A percentile compares a stretch with the other conserved stretches of the same genome.
phyloP scores from a whole-genome alignment of 768 basidiomycete species.

The Hydnomerulius pinastri region DNA sequence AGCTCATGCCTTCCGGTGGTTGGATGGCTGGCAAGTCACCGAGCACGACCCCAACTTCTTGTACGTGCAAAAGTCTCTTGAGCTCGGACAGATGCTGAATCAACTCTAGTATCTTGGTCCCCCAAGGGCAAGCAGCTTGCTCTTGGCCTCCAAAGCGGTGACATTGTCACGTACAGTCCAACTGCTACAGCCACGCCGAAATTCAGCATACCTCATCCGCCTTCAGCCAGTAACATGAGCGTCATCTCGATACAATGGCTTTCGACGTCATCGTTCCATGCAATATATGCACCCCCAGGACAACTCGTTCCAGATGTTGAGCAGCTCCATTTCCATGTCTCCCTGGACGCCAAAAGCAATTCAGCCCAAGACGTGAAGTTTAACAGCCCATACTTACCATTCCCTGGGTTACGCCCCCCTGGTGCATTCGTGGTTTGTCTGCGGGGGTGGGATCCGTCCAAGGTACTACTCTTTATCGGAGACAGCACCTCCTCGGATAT shows the following conservation, averaged over 20 bases:
- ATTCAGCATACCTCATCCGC: constrained; percentile 57
- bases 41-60: constrained; percentile 55
- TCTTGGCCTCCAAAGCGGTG: constrained; percentile 68
- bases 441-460: constrained; percentile 46
- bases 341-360: constrained; percentile 44
- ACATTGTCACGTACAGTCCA: constrained; percentile 67
- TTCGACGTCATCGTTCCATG: constrained; percentile 65
- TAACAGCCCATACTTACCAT: constrained; percentile 43
- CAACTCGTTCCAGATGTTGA: constrained; percentile 38
- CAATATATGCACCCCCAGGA: constrained; percentile 55
- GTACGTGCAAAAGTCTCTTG: constrained; percentile 41
- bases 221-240: constrained; percentile 48
- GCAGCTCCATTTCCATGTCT: constrained; percentile 43
- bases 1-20: constrained; percentile 48
- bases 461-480: constrained; percentile 45
- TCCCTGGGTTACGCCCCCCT: constrained; percentile 46
- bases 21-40: constrained; percentile 54
- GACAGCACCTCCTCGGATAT: constrained; percentile 55
- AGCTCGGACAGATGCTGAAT: constrained; percentile 7
- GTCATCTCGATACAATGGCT: constrained; percentile 66
- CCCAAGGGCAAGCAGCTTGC: constrained; percentile 86
- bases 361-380: constrained; percentile 40
- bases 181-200: constrained; percentile 54
- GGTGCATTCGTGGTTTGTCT: constrained; percentile 43
- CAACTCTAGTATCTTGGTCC: constrained; percentile 73